Evolutionary conservation across 2,329 filamentous ascomycete species (phyloP), one percentile per base, ranked within the genome.

Genomic region (Aspergillus aculeatinus): DNA sequence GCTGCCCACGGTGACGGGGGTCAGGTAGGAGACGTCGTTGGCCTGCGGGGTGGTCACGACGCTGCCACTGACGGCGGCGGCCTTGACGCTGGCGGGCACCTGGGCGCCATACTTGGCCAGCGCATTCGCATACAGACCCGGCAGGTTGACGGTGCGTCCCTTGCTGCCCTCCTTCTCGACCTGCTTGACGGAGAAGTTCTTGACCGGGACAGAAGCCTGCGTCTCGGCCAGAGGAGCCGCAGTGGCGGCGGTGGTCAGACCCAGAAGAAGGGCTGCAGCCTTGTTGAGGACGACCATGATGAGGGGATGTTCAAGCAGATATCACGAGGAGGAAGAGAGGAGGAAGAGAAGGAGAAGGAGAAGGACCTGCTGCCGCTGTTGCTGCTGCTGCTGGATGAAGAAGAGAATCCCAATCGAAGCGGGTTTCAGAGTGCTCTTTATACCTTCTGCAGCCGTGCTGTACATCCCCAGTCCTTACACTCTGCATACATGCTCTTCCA

Each of bases 1-100:
- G 70, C 82, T 76, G 49, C 89, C 90, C 63, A 92, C 79, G 2
- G 78, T 81, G 51, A 92, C 84, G 0, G 87, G 85, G 58, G 83
- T 81, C 31, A 87, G 76, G 59, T 87, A 89, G 69, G 87, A 81
- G 3, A 77, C 76, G 63, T 89, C 86, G 51, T 79, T 74, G n/a
- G 74, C 66, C 61, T 81, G 73, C 0, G 83, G 82, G 19, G 75
- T 79, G 19, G 79, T 78, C 42, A 76, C 73, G 54, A 69, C 75
- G 52, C 65, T 67, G 53, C 73, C 72, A n/a, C 62, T 67, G 7
- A 57, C 60, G 21, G 74, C 74, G 54, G 76, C 74, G 21, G 66
- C 68, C 48, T 66, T 68, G 57, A 77, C 62, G 44, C 59, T 57
- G 3, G 63, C 51, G 2, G 76, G 74, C 2, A 77, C 70, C 9